Conservation (phyloP, 257 asterid species). For the Petrea volubilis region DNA sequence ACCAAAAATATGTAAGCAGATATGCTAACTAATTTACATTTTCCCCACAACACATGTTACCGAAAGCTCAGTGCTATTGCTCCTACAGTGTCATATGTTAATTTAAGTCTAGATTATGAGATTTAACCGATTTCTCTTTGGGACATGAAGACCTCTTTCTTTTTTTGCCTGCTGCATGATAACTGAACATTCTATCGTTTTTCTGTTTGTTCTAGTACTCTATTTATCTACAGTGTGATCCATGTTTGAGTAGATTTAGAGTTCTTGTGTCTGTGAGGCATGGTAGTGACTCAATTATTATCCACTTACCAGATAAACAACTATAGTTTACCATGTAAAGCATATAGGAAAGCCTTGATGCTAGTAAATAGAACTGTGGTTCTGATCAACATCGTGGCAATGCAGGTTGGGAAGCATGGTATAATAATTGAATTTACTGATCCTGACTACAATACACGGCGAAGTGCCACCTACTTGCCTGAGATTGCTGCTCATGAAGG, state of each 20-base stretch:
- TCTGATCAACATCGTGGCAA: neutral
- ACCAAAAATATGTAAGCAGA: neutral
- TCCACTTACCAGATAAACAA: neutral
- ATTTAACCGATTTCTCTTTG: neutral
- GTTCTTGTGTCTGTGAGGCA: neutral
- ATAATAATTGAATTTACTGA: conserved; percentile 93
- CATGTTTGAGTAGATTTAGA: neutral
- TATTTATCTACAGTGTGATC: neutral
- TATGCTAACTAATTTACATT: neutral
- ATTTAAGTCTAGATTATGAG: neutral
- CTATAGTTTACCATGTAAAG: neutral
- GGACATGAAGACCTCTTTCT: neutral
- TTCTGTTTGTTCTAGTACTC: too few relatives aligned
- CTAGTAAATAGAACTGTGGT: neutral
- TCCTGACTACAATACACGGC: conserved; percentile 58
- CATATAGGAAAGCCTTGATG: neutral
- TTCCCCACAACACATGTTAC: neutral
- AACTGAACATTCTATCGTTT: too few relatives aligned
- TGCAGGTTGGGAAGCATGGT: conserved; percentile 94
- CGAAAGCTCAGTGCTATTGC: neutral
- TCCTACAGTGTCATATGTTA: neutral
- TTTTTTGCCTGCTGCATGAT: too few relatives aligned
- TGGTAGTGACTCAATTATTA: neutral
- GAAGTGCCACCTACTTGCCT: conserved; percentile 96
- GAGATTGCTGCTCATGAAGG: conserved; percentile 99